These are phyloP conservation scores for Vararia minispora DNA, from an alignment of 768 basidiomycete species.

Conservation along the genomic window DNA sequence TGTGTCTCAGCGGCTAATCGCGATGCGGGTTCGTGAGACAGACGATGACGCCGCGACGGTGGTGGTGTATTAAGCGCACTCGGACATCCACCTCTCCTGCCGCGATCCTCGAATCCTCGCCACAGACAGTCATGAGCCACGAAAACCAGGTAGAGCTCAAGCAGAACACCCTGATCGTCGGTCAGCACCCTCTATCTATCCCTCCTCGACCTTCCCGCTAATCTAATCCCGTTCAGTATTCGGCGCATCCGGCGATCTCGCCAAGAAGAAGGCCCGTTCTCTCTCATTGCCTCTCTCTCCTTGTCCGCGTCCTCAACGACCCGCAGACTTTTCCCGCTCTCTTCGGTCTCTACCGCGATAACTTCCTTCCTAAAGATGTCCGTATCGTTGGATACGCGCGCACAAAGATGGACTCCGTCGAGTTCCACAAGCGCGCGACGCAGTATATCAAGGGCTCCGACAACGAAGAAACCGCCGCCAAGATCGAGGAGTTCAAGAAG, in stretches of 20 bases:
- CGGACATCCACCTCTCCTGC: too few relatives aligned
- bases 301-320: constrained; percentile 2
- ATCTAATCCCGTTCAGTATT: constrained; percentile 43
- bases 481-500: constrained; percentile 77
- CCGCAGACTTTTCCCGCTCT: constrained; percentile 88
- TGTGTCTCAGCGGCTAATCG: too few relatives aligned
- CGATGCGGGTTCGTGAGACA: too few relatives aligned
- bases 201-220: not conserved
- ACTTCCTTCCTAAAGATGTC: constrained; percentile 70
- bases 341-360: constrained; percentile 76
- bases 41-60: too few relatives aligned
- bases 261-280: constrained; percentile 84
- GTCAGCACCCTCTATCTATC: constrained; percentile 33
- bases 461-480: constrained; percentile 42
- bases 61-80: too few relatives aligned
- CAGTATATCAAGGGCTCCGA: constrained; percentile 77
- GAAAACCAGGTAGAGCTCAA: constrained; percentile 51
- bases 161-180: constrained; percentile 84
- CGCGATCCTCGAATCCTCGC: too few relatives aligned
- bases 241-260: constrained; percentile 94
- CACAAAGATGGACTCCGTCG: constrained; percentile 82
- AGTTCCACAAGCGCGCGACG: constrained; percentile 77
- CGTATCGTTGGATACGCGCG: constrained; percentile 96
- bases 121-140: too few relatives aligned
- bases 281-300: not conserved